Evolutionary conservation across 2,329 filamentous ascomycete genomes (phyloP), one percentile per base, ranked within the genome.

Genomic region (Hypoxylon sp.): DNA sequence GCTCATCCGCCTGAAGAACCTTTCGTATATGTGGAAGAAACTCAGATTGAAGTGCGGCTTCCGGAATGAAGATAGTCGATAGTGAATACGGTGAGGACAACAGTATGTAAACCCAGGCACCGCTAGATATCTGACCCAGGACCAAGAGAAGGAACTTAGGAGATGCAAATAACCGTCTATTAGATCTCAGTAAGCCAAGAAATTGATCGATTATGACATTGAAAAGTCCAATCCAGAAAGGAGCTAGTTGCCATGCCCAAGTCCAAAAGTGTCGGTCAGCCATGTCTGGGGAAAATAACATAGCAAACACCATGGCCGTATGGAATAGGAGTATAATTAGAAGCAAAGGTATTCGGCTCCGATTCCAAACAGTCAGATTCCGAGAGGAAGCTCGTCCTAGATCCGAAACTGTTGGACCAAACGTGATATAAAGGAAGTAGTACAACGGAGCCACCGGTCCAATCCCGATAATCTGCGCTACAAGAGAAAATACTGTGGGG

Each of bases 161-260:
- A 2, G 68, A 71, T 11, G 52, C 42, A n/a, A 26, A 35, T 3
- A 46, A 2, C 11, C 13, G 10, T 17, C 11, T 29, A 13, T 48
- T 44, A 0, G n/a, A n/a, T 10, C 42, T 42, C 8, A 56, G 35
- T 8, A 59, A 33, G 35, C 35, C 6, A 67, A 35, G 14, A 26
- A 31, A 4, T 55, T 33, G 62, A 31, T 37, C 14, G 42, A 9
- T 6, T 13, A 68, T 10, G 44, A 60, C 22, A 50, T 74, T 73
- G 42, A 31, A 52, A 1, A 75, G 0, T 1, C 73, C 72, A 19
- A 75, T 72, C 70, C 72, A 75, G 1, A 73, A 26, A 35, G 74
- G 73, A 17, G 60, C 46, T 42, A 73, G 50, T 55, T 75, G 74
- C 74, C 73, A 76, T 17, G 71, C 72, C 72, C 72, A 76, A 13